Evolutionary conservation across 805 yeast genomes (phyloP), one percentile per base, ranked within the genome.

Genomic region (Nakazawaea ernobii): DNA sequence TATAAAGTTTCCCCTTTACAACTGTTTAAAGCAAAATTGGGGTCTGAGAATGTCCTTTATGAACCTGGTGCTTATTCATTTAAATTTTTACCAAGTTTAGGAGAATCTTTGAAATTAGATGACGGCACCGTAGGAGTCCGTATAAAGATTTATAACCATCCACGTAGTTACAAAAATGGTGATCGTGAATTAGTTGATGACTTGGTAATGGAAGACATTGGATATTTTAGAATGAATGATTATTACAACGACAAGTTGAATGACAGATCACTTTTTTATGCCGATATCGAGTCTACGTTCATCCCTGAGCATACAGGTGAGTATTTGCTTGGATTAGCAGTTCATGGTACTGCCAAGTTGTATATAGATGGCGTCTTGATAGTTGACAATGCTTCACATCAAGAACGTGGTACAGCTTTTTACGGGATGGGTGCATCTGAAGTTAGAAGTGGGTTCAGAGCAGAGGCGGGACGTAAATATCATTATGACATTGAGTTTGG

Each of bases 341-440:
- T 72, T 32, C 55, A 66, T 43, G 86, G 86, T 17, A 75, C 83
- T 35, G 83, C 80, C 29, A 73, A 71, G 57, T 50, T 82, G 20
- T 82, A 68, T 53, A 58, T 80, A 43, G 73, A 82, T 54, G 84
- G 62, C 48, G 55, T 73, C 54, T 62, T 79, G 48, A 64, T 82
- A 30, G 74, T 79, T 43, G 84, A 81, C 59, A 79, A 80, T 62
- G 72, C 69, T 54, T 74, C 79, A 39, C 59, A 68, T 27, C 86
- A 82, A 63, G 62, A 53, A 2, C 57, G 55, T 28, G 86, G 84
- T 10, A 60, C 64, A 32, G 65, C 73, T 3, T 80, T 78, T 65
- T 77, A 77, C 59, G 75, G 77, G 13, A 55, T 65, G 58, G 86
- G 84, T 42, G 73, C 86, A 13, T 55, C 69, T 33, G 84, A 80